A percentile compares a stretch with the other conserved stretches of the same genome.
Conservation (phyloP, 169 alveolate genomes). For the Cryptosporidium bovis region DNA sequence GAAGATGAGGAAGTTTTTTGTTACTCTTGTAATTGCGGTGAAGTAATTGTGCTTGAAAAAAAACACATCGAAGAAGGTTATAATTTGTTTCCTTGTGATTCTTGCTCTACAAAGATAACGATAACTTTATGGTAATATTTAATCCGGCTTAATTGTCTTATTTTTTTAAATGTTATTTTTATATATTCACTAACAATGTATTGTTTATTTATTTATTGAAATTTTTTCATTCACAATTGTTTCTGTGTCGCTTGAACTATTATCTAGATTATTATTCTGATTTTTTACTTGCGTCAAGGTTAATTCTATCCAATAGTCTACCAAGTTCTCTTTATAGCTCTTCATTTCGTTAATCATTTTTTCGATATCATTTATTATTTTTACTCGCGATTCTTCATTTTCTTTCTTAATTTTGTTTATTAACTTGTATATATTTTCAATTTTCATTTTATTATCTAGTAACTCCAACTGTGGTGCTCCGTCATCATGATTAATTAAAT, state of each 20-base stretch:
- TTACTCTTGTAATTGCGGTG: constrained; percentile 61
- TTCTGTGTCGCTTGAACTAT: neutral
- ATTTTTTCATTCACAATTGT: neutral
- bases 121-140: constrained; percentile 31
- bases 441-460: neutral
- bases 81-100: constrained; percentile 57
- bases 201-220: neutral
- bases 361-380: neutral
- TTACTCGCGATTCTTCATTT: neutral
- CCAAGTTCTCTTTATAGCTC: constrained; percentile 24
- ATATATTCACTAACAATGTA: neutral
- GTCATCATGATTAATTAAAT: neutral
- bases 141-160: neutral
- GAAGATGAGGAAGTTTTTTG: constrained; percentile 3
- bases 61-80: constrained; percentile 35
- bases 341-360: constrained; percentile 20
- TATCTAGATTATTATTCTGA: constrained; percentile 4
- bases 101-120: constrained; percentile 32
- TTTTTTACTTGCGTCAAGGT: constrained; percentile 31
- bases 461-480: neutral
- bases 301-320: constrained; percentile 69
- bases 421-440: neutral
- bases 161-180: neutral
- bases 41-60: constrained; percentile 20
- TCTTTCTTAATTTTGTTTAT: neutral